Base-by-base conservation (phyloP, 1,139 yeast genomes). In the Diutina pseudorugosa region DNA sequence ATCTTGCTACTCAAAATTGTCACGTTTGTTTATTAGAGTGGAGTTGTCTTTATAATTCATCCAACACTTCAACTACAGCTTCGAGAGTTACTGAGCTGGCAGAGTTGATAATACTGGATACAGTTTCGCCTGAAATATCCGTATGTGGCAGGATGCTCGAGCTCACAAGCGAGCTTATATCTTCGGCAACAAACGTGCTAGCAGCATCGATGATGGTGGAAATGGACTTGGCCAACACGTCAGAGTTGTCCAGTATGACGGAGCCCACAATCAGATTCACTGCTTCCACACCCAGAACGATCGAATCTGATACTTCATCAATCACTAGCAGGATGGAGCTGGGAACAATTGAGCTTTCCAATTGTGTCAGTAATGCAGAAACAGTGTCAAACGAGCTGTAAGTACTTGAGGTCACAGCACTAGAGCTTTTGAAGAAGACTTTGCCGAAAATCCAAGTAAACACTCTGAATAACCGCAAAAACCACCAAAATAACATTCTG, bases 401-500 rank as follows among this genome's bases (percentile, higher is more conserved):
- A 30, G 14, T 14, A 11, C n/a, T 11, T 30, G 36, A 30, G 4
- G 36, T 11, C 36, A 30, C 36, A 14, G 36, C 36, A 30, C 36
- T 30, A 6, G 36, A 30, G n/a, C 36, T 30, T 14, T 30, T 30
- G 2, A 30, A 30, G n/a, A 30, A 30, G 14, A 30, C n/a, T 12
- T 30, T 30, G n/a, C 49, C 49, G 25, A 45, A 45, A 1, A 25
- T 1, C 55, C 51, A 59, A 12, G 62, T 61, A 75, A 69, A 1
- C 16, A 79, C 59, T 1, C 79, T 65, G 55, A 81, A 66, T 12
- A 77, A 60, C 60, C 76, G 76, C 53, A 78, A 64, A 5, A 80
- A 51, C 0, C 82, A 63, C 90, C 89, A 83, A n/a, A 84, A 54
- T 36, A 82, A 56, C 12, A 84, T 61, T 60, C 66, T 67, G 1